phyloP scores from a whole-genome alignment of 1,284 basidiomycete genomes.

The Naganishia sp. region DNA sequence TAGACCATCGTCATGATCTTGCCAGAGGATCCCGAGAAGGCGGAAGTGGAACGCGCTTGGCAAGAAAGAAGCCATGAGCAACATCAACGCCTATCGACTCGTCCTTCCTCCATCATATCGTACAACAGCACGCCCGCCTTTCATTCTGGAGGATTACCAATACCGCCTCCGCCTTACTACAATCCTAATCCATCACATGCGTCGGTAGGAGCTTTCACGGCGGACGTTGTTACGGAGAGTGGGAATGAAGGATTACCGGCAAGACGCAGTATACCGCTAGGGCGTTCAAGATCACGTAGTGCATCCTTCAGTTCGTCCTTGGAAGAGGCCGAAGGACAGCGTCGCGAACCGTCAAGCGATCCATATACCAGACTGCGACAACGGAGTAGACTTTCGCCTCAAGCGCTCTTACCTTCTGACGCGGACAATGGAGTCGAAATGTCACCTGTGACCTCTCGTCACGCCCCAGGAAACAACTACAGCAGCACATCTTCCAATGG shows the following conservation, averaged over 20 bases:
- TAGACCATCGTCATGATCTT: conserved; percentile 47
- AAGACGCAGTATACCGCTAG: background rate
- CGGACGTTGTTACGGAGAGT: conserved; percentile 17
- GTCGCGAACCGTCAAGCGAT: background rate
- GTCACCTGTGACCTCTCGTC: background rate
- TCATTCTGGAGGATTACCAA: conserved; percentile 6
- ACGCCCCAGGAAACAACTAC: background rate
- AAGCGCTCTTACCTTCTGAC: background rate
- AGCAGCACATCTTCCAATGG: conserved; percentile 9
- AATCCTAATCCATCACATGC: conserved; percentile 22
- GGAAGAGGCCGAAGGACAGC: conserved; percentile 13
- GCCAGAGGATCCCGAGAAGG: conserved; percentile 54
- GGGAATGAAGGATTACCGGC: conserved; percentile 1
- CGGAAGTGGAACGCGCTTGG: conserved; percentile 35
- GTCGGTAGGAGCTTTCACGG: conserved; percentile 17
- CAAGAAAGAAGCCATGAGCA: conserved; percentile 32
- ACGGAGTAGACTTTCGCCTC: background rate
- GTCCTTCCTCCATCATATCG: conserved; percentile 1
- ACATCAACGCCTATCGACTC: conserved; percentile 3
- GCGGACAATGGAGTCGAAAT: background rate
- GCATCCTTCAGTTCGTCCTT: conserved; percentile 11
- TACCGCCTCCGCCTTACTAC: conserved; percentile 21
- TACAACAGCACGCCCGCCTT: conserved; percentile 3
- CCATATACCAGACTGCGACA: background rate
- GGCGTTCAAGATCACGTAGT: conserved; percentile 4